Percentiles rank a stretch among this genome's conserved stretches.
Conservation (phyloP, 257 asterid species). For the Solanum clarkiae region DNA sequence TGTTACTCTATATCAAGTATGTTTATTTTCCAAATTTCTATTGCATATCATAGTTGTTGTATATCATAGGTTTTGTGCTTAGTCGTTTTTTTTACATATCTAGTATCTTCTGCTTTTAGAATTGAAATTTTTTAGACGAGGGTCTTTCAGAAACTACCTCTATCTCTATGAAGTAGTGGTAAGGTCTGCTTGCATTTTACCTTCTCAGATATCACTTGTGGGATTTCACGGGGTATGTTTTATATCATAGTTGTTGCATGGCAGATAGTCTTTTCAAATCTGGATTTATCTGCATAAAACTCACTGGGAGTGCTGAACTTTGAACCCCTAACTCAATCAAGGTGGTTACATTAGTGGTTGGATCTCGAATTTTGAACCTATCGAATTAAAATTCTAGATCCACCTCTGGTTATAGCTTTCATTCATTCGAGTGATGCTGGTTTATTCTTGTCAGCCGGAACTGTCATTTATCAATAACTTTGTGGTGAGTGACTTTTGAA, state of each 20-base stretch:
- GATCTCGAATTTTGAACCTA: background rate
- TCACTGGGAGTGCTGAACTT: background rate
- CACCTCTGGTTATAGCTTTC: background rate
- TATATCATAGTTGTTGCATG: too few species aligned
- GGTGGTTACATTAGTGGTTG: background rate
- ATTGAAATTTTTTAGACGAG: too few species aligned
- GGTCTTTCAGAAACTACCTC: too few species aligned
- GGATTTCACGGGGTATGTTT: too few species aligned
- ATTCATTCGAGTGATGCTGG: background rate
- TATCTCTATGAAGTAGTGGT: too few species aligned
- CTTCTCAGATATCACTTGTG: fast-evolving
- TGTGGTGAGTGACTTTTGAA: background rate
- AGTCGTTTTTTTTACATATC: too few species aligned
- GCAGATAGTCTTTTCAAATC: too few species aligned
- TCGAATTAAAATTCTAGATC: background rate
- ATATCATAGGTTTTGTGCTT: too few species aligned
- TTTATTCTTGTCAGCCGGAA: background rate
- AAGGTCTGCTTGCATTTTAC: too few species aligned
- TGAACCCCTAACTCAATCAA: background rate
- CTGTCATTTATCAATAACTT: background rate
- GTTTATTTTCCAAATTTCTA: background rate
- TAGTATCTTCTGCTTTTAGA: too few species aligned
- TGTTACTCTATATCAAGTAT: background rate
- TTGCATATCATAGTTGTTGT: background rate
- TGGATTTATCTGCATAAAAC: background rate